Evolutionary conservation across 2,329 filamentous ascomycete species (phyloP).

Genomic region (Aspergillus texensis): DNA sequence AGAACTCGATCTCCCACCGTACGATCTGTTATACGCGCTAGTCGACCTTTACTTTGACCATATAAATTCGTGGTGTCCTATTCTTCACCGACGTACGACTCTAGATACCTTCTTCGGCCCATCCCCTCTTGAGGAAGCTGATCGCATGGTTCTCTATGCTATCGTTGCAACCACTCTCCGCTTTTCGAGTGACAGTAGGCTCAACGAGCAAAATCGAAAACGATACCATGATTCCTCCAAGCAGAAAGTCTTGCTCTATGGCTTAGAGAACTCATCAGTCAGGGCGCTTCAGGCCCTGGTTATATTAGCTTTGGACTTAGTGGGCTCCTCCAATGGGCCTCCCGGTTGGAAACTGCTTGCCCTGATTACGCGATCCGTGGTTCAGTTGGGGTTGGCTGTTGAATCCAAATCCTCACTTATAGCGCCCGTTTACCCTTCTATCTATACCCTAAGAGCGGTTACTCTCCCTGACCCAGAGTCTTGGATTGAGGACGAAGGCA

Average conservation of each 20-base stretch:
- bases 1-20: constrained; percentile 72
- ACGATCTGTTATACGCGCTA: constrained; percentile 71
- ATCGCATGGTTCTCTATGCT: constrained; percentile 80
- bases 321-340: constrained; percentile 84
- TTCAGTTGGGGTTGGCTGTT: constrained; percentile 82
- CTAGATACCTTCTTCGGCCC: constrained; percentile 80
- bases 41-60: constrained; percentile 79
- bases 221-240: constrained; percentile 82
- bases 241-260: constrained; percentile 82
- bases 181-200: constrained; percentile 75
- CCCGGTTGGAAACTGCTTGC: constrained; percentile 92
- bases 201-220: constrained; percentile 72
- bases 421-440: constrained; percentile 78
- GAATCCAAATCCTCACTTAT: constrained; percentile 79
- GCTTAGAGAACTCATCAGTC: constrained; percentile 86
- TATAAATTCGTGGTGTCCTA: constrained; percentile 83
- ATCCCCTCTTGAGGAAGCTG: constrained; percentile 74
- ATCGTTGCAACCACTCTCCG: constrained; percentile 87
- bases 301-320: constrained; percentile 81
- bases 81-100: constrained; percentile 81
- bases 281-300: constrained; percentile 85
- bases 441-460: constrained; percentile 85
- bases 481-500: constrained; percentile 87
- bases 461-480: constrained; percentile 79
- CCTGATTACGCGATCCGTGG: constrained; percentile 82